Evolutionary conservation across 768 basidiomycete genomes (phyloP), one percentile per base, ranked within the genome.

Genomic region (Paxillus ammoniavirescens): DNA sequence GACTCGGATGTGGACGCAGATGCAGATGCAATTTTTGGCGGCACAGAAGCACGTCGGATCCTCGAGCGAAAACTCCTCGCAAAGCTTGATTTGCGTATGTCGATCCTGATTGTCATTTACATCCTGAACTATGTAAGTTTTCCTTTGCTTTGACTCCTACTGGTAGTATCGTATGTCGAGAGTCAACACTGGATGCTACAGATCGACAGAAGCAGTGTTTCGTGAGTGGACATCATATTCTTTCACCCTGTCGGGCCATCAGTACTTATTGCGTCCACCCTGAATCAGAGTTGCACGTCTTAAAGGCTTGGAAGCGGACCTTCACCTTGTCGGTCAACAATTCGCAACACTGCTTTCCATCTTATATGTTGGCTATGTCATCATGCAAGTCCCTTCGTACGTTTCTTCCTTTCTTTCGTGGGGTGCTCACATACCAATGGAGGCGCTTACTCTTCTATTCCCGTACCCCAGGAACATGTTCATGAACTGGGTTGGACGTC

Each of bases 21-120:
- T 56, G 44, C 55, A 21, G 73, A 77, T 62, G 73, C 73, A 13
- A 73, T 80, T 56, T 80, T 79, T 55, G 78, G 77, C 30, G 77
- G 75, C 8, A 54, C 60, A 4, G 78, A 76, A 54, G 72, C 65
- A n/a, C 72, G 81, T 52, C 69, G 63, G 58, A 66, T 53, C 28
- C 65, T 83, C n/a, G 55, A 56, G 40, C 42, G 35, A 36, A 52
- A 36, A 36, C 26, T 56, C 15, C 18, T 41, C 14, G 23, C 51
- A 42, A 56, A 56, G 46, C 51, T 56, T 14, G 55, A 56, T 42
- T 15, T 56, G 31, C 33, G 30, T 17, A 46, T 56, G 50, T 36
- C 37, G 3, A 52, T 56, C 9, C 17, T 57, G 26, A 36, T 57
- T 28, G 28, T 53, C 35, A 56, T 56, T 10, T 56, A 52, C 17